Conservation (phyloP, 495 filamentous ascomycete genomes). For the Letharia lupina region DNA sequence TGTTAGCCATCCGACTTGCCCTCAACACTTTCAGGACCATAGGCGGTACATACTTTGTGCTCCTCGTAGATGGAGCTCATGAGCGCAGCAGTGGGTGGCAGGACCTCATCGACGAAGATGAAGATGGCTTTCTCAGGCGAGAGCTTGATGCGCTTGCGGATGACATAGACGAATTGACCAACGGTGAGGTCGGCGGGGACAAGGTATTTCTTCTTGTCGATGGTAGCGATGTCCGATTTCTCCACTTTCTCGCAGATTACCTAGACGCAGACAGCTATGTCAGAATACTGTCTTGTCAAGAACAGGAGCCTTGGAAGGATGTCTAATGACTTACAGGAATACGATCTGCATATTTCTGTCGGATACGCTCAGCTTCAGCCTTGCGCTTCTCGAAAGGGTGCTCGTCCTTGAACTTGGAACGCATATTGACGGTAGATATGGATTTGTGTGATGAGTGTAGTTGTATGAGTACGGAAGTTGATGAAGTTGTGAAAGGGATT, state of each 20-base stretch:
- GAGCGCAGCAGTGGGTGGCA: conserved; percentile 91
- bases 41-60: conserved; percentile 55
- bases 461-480: conserved; percentile 7
- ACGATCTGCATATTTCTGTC: conserved; percentile 96
- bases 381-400: conserved; percentile 98
- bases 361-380: conserved; percentile 97
- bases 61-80: conserved; percentile 99
- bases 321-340: conserved; percentile 71
- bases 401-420: conserved; percentile 99
- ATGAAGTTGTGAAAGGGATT: conserved; percentile 7
- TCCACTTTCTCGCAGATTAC: conserved; percentile 99
- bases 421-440: conserved; percentile 53
- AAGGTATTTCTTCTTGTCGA: conserved; percentile 99
- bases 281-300: conserved; percentile 2
- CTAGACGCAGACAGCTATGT: conserved; percentile 38
- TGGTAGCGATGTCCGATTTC: conserved; percentile 97
- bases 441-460: conserved; percentile 28
- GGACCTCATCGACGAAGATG: conserved; percentile 99
- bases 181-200: conserved; percentile 97
- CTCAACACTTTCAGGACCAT: not conserved
- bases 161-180: conserved; percentile 99
- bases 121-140: conserved; percentile 99
- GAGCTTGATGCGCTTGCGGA: conserved; percentile 99
- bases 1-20: conserved; percentile 1
- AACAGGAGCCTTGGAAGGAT: conserved; percentile 7